Evolutionary conservation across 768 basidiomycete genomes (phyloP).

Genomic region (Suillus variegatus): DNA sequence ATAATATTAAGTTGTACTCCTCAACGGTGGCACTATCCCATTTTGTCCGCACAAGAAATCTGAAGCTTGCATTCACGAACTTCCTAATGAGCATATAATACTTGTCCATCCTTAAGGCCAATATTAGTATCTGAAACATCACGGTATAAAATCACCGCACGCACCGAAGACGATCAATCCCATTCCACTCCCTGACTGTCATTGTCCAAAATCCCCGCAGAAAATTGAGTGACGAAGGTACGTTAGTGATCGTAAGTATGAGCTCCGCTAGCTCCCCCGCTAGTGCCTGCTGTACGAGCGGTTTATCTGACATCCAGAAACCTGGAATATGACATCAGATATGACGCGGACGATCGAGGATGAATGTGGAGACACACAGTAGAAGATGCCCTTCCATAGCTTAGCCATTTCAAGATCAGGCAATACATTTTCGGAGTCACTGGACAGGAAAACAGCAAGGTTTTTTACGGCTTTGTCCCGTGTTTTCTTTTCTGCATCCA

Average conservation of each 20-base stretch:
- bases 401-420: slow-evolving; percentile 82
- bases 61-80: slow-evolving; percentile 85
- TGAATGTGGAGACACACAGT: slow-evolving; percentile 56
- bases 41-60: slow-evolving; percentile 65
- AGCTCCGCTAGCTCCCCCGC: slow-evolving; percentile 85
- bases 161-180: slow-evolving; percentile 88
- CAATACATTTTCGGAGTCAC: slow-evolving; percentile 55
- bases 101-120: slow-evolving; percentile 80
- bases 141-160: slow-evolving; percentile 20
- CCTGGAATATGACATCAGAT: slow-evolving; percentile 47
- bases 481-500: slow-evolving; percentile 76
- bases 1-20: slow-evolving; percentile 72
- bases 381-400: slow-evolving; percentile 97
- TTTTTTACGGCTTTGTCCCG: slow-evolving; percentile 89
- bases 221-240: slow-evolving; percentile 67
- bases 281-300: slow-evolving; percentile 90
- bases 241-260: slow-evolving; percentile 63
- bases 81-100: slow-evolving; percentile 93
- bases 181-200: slow-evolving; percentile 90
- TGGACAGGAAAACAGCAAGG: slow-evolving; percentile 77
- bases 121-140: slow-evolving; percentile 12
- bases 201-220: slow-evolving; percentile 90
- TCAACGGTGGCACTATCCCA: slow-evolving; percentile 63
- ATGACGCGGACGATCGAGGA: neutral
- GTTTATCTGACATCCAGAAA: slow-evolving; percentile 99